Evolutionary conservation across 2,329 filamentous ascomycete species (phyloP), one percentile per base, ranked within the genome.

Genomic region (Colletotrichum viniferum): DNA sequence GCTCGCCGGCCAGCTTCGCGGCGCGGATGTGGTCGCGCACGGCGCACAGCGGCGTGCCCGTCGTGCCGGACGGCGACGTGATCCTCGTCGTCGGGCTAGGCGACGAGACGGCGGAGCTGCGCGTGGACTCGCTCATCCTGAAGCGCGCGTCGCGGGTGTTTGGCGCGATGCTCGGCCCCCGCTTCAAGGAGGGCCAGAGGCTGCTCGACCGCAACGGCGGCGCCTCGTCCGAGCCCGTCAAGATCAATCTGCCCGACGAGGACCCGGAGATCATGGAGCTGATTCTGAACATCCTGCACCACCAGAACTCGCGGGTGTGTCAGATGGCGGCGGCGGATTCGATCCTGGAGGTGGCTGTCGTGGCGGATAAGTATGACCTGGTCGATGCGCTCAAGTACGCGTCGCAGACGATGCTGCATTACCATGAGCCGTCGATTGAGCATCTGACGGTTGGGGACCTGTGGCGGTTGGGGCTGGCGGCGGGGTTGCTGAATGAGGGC

Each of bases 241-340:
- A 82, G 65, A 74, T 84, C 30, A 72, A 77, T 16, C 77, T 83
- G 12, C 79, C 80, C 0, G 80, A 84, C 7, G 83, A 85, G 64
- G 78, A 84, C 60, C 76, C 81, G 0, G 77, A 79, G 4, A 80
- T 81, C 3, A 80, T 86, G 74, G 71, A 77, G 10, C 75, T 84
- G 1, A 30, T 85, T 7, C 79, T 85, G 70, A 79, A 78, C 36
- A 81, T 86, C 16, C 81, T 81, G 12, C 83, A 84, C 64, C 60
- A 76, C 12, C 76, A 80, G 13, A 81, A 80, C 64, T 43, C 74
- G 7, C 71, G 78, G 18, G 78, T 85, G 8, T 82, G 81, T 8
- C n/a, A 71, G 56, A 72, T 60, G 24, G 28, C 85, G 3, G 73
- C 76, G 13, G 80, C 83, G n/a, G 26, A 69, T 4, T 77, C 81